These are phyloP conservation scores for Schoenoplectus triqueter DNA, from an alignment of 202 grass and related monocot species.

Conservation along the genomic window DNA sequence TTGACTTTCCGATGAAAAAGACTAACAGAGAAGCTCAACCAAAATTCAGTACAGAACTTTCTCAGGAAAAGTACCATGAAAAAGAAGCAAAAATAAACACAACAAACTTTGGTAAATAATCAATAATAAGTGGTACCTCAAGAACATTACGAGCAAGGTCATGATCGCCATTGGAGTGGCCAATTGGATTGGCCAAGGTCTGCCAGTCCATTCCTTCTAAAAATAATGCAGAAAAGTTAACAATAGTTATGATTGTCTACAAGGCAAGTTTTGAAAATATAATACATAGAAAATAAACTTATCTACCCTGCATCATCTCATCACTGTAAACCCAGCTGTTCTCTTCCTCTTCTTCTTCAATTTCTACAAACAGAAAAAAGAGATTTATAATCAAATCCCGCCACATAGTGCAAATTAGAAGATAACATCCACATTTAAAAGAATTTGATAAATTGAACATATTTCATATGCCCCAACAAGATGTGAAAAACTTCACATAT, in stretches of 20 bases:
- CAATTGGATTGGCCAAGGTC: constrained; percentile 52
- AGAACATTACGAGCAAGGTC: constrained; percentile 56
- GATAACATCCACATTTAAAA: constrained; percentile 9
- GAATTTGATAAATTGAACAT: background rate
- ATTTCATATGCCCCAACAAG: background rate
- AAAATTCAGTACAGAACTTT: background rate
- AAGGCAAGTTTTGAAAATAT: background rate
- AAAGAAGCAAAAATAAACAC: background rate
- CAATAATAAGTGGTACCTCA: constrained; percentile 51
- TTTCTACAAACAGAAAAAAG: constrained; percentile 15
- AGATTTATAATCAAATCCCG: background rate
- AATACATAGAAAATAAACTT: constrained; percentile 44
- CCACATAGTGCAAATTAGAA: background rate
- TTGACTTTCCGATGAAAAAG: background rate
- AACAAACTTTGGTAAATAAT: background rate
- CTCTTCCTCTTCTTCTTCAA: constrained; percentile 55
- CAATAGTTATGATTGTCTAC: background rate
- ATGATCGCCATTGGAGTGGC: constrained; percentile 64
- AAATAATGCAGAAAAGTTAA: constrained; percentile 27
- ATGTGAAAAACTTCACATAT: background rate
- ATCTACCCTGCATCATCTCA: constrained; percentile 59
- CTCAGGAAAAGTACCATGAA: background rate
- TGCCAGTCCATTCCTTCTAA: constrained; percentile 43
- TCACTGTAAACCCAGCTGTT: constrained; percentile 61
- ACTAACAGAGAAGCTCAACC: background rate